Conservation (phyloP, 2,329 filamentous ascomycete genomes). For the Leptographium radiaticola region DNA sequence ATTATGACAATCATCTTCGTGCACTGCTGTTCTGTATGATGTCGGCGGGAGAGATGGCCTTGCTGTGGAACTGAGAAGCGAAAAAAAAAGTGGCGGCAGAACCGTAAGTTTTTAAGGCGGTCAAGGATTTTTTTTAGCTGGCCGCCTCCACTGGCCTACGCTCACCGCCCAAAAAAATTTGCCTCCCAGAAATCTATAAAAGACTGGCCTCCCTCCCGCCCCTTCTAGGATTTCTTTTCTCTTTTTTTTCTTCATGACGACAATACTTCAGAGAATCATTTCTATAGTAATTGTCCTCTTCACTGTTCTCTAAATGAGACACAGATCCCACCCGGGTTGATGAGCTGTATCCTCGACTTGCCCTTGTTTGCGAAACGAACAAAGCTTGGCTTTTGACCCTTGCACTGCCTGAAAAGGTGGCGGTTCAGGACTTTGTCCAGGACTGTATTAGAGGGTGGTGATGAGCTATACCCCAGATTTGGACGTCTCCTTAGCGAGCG, state of each 20-base stretch:
- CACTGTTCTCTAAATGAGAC: slow-evolving; percentile 87
- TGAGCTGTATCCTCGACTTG: slow-evolving; percentile 65
- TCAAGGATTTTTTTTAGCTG: neutral
- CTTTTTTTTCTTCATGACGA: slow-evolving; percentile 45
- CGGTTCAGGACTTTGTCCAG: slow-evolving; percentile 22
- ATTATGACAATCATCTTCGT: no score
- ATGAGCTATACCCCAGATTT: slow-evolving; percentile 77
- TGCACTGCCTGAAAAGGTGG: slow-evolving; percentile 49
- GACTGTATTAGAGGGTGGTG: slow-evolving; percentile 73
- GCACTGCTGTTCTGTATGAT: neutral
- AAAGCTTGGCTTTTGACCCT: slow-evolving; percentile 55
- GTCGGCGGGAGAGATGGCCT: neutral
- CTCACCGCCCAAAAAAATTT: neutral
- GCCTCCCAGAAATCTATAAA: slow-evolving; percentile 27
- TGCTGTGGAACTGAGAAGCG: neutral
- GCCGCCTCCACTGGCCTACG: neutral
- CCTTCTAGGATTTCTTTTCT: slow-evolving; percentile 23
- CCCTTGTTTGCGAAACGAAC: slow-evolving; percentile 9
- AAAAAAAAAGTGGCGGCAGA: neutral
- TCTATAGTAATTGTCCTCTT: slow-evolving; percentile 93
- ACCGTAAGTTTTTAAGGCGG: neutral
- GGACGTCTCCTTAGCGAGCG: slow-evolving; percentile 58
- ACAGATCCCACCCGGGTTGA: slow-evolving; percentile 94
- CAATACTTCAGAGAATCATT: slow-evolving; percentile 77
- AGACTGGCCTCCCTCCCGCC: slow-evolving; percentile 13